A percentile compares a stretch with the other conserved stretches of the same genome.
Conservation (phyloP, 2,329 filamentous ascomycete genomes). For the Neofusicoccum sp. region DNA sequence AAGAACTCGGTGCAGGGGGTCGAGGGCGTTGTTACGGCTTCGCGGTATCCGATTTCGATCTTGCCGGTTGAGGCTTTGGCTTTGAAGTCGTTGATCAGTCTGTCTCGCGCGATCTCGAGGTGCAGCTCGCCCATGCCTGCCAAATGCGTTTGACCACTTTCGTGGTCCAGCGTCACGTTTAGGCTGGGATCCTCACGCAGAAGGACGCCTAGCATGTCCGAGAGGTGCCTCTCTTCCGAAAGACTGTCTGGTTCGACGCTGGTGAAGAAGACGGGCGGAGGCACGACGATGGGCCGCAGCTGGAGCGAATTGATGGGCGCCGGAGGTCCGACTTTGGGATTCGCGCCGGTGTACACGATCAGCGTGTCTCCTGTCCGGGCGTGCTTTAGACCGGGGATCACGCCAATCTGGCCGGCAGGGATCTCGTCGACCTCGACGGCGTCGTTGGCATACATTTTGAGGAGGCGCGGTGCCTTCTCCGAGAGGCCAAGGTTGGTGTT, state of each 20-base stretch:
- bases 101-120: conserved; percentile 87
- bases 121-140: conserved; percentile 97
- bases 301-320: conserved; percentile 73
- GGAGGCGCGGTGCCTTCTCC: conserved; percentile 76
- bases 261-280: conserved; percentile 95
- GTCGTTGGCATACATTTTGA: conserved; percentile 89
- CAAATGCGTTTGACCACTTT: conserved; percentile 89
- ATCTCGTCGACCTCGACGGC: conserved; percentile 83
- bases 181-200: conserved; percentile 92
- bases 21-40: conserved; percentile 68
- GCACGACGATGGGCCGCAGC: conserved; percentile 83
- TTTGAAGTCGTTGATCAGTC: conserved; percentile 86
- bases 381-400: conserved; percentile 85
- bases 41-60: conserved; percentile 95
- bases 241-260: conserved; percentile 81
- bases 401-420: conserved; percentile 86
- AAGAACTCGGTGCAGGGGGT: conserved; percentile 64
- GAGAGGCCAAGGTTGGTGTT: conserved; percentile 83
- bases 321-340: conserved; percentile 64
- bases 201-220: conserved; percentile 74
- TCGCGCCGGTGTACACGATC: conserved; percentile 69
- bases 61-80: conserved; percentile 81
- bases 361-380: conserved; percentile 94
- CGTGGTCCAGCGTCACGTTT: conserved; percentile 79
- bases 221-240: conserved; percentile 77